Evolutionary conservation across 2,329 filamentous ascomycete species (phyloP), one percentile per base, ranked within the genome.

Genomic region (Aspergillus tamarii): DNA sequence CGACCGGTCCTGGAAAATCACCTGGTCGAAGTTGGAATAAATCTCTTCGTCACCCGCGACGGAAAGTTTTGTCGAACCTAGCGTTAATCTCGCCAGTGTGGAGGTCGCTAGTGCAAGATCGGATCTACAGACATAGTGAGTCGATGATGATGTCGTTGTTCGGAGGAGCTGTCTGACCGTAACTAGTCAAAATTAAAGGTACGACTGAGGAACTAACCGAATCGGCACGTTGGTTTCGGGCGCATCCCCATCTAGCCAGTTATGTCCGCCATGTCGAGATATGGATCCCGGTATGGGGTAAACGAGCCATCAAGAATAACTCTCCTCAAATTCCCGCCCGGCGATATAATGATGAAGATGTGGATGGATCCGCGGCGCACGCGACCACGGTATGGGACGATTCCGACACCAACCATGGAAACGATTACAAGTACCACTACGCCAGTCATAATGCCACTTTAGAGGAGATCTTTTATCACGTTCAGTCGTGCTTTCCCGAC

Each of bases 181-280:
- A n/a, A n/a, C 9, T 56, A 81, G 79, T 93, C 78, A 92, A 92
- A 77, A 81, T 93, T 69, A 91, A 91, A 78, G 90, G 89, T 0
- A 91, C 89, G 0, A 80, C 85, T 43, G 83, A 85, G n/a, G 89
- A 85, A 19, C 78, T 91, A 46, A 79, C 85, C 48, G 83, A 87
- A 55, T 86, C 89, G 8, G 81, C 85, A 66, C 67, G 79, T 39
- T 92, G 89, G 81, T 90, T 93, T 68, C 75, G 79, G 19, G 68
- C 77, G 11, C 84, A 88, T 64, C 80, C 83, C 32, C 86, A 91
- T 70, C 84, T 93, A 7, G 83, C 85, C 23, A 69, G 78, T 10
- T 87, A 91, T 68, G 87, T 93, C 64, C 88, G 88, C 67, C 90
- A 93, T 71, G 85, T 92, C 64, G 90, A 93, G 76, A 83, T 92